Percentiles rank a stretch among this genome's conserved stretches.
These are phyloP conservation scores for Acanthamoeba healyi DNA, from an alignment of 208 protist species.

Conservation along the genomic window DNA sequence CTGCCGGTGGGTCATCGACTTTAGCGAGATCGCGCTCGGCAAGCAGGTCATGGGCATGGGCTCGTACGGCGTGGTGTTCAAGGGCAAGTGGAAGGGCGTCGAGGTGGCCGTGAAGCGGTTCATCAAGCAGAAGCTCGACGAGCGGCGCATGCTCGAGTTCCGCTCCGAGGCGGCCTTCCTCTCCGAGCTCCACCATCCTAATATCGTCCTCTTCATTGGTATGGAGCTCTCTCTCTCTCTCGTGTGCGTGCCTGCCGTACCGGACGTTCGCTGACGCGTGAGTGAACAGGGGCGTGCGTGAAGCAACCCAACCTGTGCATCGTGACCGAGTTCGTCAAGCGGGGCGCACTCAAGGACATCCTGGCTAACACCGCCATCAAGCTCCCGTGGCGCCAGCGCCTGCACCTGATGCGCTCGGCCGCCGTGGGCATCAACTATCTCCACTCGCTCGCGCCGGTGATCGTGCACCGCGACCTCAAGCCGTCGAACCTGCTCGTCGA, in stretches of 20 bases:
- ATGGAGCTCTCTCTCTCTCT: background rate
- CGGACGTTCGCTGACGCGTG: background rate
- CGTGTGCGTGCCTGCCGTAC: background rate
- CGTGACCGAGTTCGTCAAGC: constrained; percentile 51
- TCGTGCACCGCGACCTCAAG: constrained; percentile 87
- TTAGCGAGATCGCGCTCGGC: constrained; percentile 7
- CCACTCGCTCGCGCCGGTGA: constrained; percentile 81
- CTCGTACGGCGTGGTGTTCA: constrained; percentile 24
- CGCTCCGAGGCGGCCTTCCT: constrained; percentile 33
- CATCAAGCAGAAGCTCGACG: constrained; percentile 66
- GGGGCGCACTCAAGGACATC: constrained; percentile 44
- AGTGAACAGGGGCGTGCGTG: constrained; percentile 49
- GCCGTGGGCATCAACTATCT: constrained; percentile 86
- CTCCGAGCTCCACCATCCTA: constrained; percentile 50
- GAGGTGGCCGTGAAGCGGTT: constrained; percentile 51
- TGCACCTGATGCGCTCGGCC: constrained; percentile 38
- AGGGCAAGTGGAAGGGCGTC: constrained; percentile 17
- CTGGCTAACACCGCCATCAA: background rate
- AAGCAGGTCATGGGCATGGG: constrained; percentile 14
- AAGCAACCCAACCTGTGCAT: constrained; percentile 54
- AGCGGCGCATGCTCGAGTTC: constrained; percentile 61
- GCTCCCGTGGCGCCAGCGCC: constrained; percentile 77
- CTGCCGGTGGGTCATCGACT: constrained; percentile 54
- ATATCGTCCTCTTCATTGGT: constrained; percentile 61
- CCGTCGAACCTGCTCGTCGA: constrained; percentile 84